Evolutionary conservation across 352 stramenopile genomes (phyloP), one percentile per base, ranked within the genome.

Genomic region (Phytophthora pistaciae): DNA sequence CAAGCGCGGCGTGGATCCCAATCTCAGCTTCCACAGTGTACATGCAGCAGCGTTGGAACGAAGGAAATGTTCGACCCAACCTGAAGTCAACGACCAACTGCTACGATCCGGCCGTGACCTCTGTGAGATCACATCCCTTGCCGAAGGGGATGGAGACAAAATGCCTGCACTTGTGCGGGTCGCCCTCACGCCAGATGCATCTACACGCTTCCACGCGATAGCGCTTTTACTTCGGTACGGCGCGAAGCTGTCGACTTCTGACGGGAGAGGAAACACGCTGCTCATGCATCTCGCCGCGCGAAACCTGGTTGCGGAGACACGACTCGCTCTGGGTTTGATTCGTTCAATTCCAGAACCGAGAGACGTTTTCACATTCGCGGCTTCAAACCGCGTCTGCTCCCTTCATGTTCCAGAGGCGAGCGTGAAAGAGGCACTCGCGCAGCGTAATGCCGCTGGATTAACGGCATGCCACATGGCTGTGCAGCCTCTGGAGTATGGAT

Each of bases 401-500:
- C 64, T 91, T n/a, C 82, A 90, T 50, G 53, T 94, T 16, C 70
- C 81, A 9, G 31, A 76, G 1, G 25, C 40, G 0, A 82, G 87
- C 62, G 64, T 91, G 11, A 87, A 87, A 42, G 16, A 46, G 7
- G 82, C 83, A 5, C 56, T 94, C 13, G 58, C 42, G 0, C 72
- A 84, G 36, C 68, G 64, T 1, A 94, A 93, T 60, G 25, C 64
- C 4, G 33, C 54, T 9, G 84, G 86, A 0, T 70, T 89, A 54
- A 90, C 84, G 0, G 78, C 75, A 1, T 64, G 91, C 29, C 88
- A 94, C 56, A 68, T 91, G 27, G 84, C 80, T n/a, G 76, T 95
- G 7, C 79, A 88, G 38, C 82, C 88, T 14, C 67, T 85, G 8
- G 60, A 71, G 23, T 90, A 87, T 40, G 84, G 82, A 1, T 93